A percentile compares a stretch with the other conserved stretches of the same genome.
phyloP scores from a whole-genome alignment of 129 eudicot genomes.

The Heracleum sosnowskyi region DNA sequence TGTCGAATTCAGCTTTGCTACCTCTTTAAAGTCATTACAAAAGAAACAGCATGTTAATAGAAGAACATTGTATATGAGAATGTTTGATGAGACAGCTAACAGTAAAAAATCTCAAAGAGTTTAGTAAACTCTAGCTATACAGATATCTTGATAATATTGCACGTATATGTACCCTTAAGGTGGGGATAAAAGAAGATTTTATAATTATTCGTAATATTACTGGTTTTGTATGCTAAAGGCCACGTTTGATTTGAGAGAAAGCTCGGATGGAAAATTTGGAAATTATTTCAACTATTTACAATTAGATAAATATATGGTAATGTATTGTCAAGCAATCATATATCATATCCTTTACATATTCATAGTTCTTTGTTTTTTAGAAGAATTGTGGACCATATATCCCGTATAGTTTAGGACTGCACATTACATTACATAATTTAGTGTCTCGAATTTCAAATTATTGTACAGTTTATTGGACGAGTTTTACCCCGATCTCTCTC shows the following conservation, averaged over 20 bases:
- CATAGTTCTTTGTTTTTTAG: neutral
- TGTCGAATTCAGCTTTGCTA: conserved; percentile 70
- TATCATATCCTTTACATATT: neutral
- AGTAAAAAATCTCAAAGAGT: too few species aligned
- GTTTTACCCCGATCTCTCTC: neutral
- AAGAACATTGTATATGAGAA: neutral
- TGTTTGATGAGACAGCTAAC: neutral
- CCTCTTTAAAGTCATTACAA: conserved; percentile 27
- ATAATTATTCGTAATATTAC: neutral
- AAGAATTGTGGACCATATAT: neutral
- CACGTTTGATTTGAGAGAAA: conserved; percentile 1
- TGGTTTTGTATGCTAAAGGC: neutral
- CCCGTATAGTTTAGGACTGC: neutral
- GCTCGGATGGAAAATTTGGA: neutral
- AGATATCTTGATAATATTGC: too few species aligned
- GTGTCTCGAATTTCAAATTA: neutral
- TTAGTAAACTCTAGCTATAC: neutral
- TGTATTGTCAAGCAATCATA: neutral
- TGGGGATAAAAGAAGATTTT: neutral
- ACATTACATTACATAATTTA: neutral
- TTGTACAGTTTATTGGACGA: neutral
- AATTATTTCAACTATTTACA: neutral
- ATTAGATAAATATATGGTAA: neutral
- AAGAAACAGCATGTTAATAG: neutral
- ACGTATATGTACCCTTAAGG: neutral